Base-by-base conservation (phyloP, 2,329 filamentous ascomycete genomes). In the Colletotrichum sp. region DNA sequence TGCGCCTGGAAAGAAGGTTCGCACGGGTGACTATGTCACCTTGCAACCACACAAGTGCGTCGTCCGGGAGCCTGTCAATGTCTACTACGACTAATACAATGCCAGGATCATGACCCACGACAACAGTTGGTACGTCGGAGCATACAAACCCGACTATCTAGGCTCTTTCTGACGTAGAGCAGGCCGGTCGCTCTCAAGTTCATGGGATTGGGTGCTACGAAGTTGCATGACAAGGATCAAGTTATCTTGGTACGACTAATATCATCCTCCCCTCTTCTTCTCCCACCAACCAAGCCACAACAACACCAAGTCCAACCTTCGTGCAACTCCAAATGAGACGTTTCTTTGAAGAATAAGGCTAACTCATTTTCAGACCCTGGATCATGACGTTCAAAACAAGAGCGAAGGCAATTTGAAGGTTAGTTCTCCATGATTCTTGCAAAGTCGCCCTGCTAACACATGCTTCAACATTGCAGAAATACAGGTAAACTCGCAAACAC, bases 301-400 rank as follows among this genome's bases (percentile, higher is more conserved):
- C 26, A 26, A 26, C 26, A 26, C 26, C 26, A 26, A 26, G 26
- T 26, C 26, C 26, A 26, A 26, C 26, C 26, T 2, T 26, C 39
- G 18, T 2, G 39, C 5, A 44, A 0, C 1, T n/a, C 39, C 0
- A 6, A 49, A 49, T 12, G 18, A 10, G 16, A 44, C 0, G 39
- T 44, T 34, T 34, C 12, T 34, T 0, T 1, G 12, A 34, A 34
- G 18, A 6, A 4, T 49, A 7, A 49, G 44, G n/a, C 44, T 49
- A 21, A 49, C 5, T 26, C 24, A 26, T 26, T 26, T 26, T 26
- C 24, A 26, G 24, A 26, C 24, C 24, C 24, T 26, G 24, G 96
- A 98, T 81, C 96, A 98, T 82, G 95, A 98, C 80, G 94, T 98
- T 0, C 95, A 98, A 82, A 97, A 98, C 84, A 95, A 93, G 84